phyloP scores from a whole-genome alignment of 768 basidiomycete species.

The Pleurotus eryngii region DNA sequence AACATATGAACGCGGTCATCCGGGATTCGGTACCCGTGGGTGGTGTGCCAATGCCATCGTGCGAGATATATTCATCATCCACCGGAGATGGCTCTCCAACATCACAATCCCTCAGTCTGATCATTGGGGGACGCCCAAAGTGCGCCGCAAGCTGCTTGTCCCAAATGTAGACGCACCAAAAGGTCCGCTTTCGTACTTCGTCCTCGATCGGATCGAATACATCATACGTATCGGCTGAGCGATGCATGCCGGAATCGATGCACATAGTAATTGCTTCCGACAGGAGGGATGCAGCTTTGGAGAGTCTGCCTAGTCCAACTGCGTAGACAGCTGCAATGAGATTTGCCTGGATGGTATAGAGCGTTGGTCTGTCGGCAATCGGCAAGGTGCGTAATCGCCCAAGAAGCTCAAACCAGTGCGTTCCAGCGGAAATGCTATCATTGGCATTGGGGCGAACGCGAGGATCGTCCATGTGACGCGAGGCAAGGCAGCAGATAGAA shows the following conservation, averaged over 20 bases:
- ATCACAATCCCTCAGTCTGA: constrained; percentile 87
- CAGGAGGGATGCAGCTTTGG: constrained; percentile 80
- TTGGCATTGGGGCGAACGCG: constrained; percentile 79
- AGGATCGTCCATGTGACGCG: constrained; percentile 89
- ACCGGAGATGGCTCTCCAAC: constrained; percentile 82
- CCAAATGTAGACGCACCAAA: constrained; percentile 97
- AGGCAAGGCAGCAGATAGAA: constrained; percentile 87
- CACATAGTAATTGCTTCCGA: constrained; percentile 86
- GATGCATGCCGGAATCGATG: constrained; percentile 86
- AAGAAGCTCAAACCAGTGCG: constrained; percentile 90
- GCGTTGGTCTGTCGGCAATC: constrained; percentile 81
- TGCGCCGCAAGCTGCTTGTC: constrained; percentile 90
- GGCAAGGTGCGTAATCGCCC: constrained; percentile 84
- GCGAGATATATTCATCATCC: constrained; percentile 87
- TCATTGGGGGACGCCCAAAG: constrained; percentile 86
- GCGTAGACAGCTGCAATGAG: constrained; percentile 92
- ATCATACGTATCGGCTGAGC: constrained; percentile 81
- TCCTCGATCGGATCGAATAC: constrained; percentile 88
- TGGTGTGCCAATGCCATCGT: constrained; percentile 63
- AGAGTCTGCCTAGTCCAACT: constrained; percentile 85
- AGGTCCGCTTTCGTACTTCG: constrained; percentile 90
- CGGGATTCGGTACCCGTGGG: constrained; percentile 72
- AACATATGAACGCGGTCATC: constrained; percentile 76
- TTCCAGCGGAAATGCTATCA: constrained; percentile 86
- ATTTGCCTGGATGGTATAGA: constrained; percentile 90